A percentile compares a stretch with the other conserved stretches of the same genome.
phyloP scores from a whole-genome alignment of 2,329 filamentous ascomycete genomes.

The Fusarium drepaniforme region DNA sequence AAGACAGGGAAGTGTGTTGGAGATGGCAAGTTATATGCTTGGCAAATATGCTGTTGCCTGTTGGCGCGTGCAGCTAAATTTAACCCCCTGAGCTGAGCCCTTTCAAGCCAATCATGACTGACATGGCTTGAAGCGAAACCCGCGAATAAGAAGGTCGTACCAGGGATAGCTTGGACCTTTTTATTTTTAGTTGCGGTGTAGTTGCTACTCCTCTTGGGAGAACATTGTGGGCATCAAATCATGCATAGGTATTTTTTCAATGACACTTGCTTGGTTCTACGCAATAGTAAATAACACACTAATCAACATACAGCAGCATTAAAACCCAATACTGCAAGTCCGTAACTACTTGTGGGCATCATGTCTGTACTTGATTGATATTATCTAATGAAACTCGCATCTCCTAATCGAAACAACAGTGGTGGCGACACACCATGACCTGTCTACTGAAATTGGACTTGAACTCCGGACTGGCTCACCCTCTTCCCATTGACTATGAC shows the following conservation, averaged over 20 bases:
- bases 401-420: not conserved
- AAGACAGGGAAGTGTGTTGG: not conserved
- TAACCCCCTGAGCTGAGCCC: not conserved
- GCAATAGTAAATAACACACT: too few species aligned
- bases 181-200: not conserved
- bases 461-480: not conserved
- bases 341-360: too few species aligned
- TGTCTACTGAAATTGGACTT: too few species aligned
- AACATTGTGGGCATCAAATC: too few species aligned
- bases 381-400: not conserved
- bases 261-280: too few species aligned
- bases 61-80: not conserved
- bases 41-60: not conserved
- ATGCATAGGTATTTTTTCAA: too few species aligned
- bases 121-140: not conserved
- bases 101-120: not conserved
- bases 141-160: not conserved
- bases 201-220: too few species aligned
- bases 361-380: too few species aligned
- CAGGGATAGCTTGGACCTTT: not conserved
- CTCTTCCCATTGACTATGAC: not conserved
- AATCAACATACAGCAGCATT: too few species aligned
- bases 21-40: not conserved
- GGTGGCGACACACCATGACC: too few species aligned
- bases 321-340: too few species aligned